Evolutionary conservation across 768 basidiomycete species (phyloP).

Genomic region (Collybia nuda): DNA sequence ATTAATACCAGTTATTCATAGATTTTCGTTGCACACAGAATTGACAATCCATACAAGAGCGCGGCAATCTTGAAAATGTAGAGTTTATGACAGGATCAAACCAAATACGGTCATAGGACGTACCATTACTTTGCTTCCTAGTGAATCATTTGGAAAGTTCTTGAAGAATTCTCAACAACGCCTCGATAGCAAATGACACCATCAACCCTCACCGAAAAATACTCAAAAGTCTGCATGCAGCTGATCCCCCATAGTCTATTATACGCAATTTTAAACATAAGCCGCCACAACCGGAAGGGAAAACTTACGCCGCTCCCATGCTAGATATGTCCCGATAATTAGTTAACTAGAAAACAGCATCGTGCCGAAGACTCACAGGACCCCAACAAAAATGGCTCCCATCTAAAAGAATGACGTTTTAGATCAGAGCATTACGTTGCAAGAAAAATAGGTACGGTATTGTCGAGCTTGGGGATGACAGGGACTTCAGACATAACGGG

Average conservation of each 20-base stretch:
- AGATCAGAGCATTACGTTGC: not conserved
- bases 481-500: slow-evolving; percentile 8
- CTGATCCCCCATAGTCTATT: slow-evolving; percentile 12
- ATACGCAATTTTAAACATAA: not conserved
- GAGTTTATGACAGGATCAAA: not conserved
- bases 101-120: not conserved
- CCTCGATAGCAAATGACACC: not conserved
- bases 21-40: no score
- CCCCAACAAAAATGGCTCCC: slow-evolving; percentile 11
- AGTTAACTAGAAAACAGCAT: not conserved
- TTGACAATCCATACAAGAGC: not conserved
- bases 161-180: not conserved
- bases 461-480: slow-evolving; percentile 5
- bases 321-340: not conserved
- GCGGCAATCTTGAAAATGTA: slow-evolving; percentile 3
- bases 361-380: slow-evolving; percentile 6
- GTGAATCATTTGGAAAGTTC: slow-evolving; percentile 8
- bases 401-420: not conserved
- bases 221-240: slow-evolving; percentile 13
- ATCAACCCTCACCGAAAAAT: slow-evolving; percentile 4
- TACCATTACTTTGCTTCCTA: slow-evolving; percentile 8
- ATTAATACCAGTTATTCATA: not conserved
- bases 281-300: not conserved
- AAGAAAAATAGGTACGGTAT: slow-evolving; percentile 3
- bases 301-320: slow-evolving; percentile 10